These are phyloP conservation scores for Hirschfeldia incana DNA, from an alignment of 345 rosid genomes.

Conservation along the genomic window DNA sequence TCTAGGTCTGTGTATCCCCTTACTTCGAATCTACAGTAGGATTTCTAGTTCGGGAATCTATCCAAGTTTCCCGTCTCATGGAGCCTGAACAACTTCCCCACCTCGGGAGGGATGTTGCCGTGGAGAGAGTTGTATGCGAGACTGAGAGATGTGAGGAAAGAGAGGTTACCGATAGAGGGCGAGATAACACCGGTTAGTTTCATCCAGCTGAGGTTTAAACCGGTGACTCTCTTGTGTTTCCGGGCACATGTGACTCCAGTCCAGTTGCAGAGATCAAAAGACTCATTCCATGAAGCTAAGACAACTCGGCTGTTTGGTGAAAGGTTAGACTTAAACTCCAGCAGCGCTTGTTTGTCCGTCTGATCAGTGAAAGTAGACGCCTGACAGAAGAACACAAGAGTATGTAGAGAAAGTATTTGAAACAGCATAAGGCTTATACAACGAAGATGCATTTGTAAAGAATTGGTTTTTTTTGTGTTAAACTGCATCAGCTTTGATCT, in stretches of 20 bases:
- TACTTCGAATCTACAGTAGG: too few relatives aligned
- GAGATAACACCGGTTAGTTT: neutral
- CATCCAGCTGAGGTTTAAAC: neutral
- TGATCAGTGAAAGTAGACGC: neutral
- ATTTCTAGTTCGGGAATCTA: too few relatives aligned
- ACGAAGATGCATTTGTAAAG: neutral
- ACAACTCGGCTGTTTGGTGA: neutral
- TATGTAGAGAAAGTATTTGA: neutral
- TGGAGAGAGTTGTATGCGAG: neutral
- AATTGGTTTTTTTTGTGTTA: neutral
- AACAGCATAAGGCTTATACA: neutral
- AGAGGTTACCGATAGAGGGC: neutral
- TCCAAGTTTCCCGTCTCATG: too few relatives aligned
- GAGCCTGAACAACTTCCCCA: neutral
- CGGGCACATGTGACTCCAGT: neutral
- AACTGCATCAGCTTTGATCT: neutral
- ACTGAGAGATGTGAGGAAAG: neutral
- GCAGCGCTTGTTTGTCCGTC: neutral
- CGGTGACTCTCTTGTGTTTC: neutral
- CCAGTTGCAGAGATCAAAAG: conserved; percentile 1
- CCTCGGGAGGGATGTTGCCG: neutral
- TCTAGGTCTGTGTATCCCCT: too few relatives aligned
- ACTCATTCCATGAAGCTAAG: neutral
- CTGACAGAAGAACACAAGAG: neutral
- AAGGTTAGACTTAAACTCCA: neutral